Conservation (phyloP, 2,329 filamentous ascomycete genomes). For the Ramichloridium luteum region DNA sequence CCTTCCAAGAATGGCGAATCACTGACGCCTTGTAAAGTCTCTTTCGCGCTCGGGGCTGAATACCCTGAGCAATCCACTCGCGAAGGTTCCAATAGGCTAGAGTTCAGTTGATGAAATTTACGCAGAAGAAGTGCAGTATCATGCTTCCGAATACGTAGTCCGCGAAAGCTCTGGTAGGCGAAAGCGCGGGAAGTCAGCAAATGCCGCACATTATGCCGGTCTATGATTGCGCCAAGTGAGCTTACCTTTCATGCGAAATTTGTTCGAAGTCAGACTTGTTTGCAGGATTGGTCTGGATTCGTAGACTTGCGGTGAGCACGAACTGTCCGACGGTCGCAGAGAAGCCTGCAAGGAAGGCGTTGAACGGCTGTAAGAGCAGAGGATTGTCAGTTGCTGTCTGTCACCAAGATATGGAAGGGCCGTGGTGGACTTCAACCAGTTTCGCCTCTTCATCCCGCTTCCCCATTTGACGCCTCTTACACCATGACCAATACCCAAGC, state of each 20-base stretch:
- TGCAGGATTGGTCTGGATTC: conserved; percentile 80
- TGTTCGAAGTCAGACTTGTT: conserved; percentile 67
- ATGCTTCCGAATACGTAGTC: conserved; percentile 92
- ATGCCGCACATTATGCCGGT: not conserved
- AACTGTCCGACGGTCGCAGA: conserved; percentile 92
- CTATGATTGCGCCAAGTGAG: no score
- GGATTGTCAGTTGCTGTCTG: no score
- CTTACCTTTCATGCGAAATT: conserved; percentile 69
- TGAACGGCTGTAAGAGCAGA: conserved; percentile 64
- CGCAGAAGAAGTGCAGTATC: conserved; percentile 95
- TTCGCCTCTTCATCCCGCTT: no score
- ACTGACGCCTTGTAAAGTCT: no score
- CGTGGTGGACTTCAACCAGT: no score
- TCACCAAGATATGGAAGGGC: no score
- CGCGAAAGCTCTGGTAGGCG: conserved; percentile 64
- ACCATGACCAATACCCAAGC: no score
- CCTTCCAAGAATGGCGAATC: no score
- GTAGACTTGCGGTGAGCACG: conserved; percentile 77
- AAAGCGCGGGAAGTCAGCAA: conserved; percentile 2
- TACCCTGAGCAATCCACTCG: no score
- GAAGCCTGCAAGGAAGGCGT: conserved; percentile 94
- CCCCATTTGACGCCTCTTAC: no score
- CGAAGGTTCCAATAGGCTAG: no score
- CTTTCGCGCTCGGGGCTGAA: no score
- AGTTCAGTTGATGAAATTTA: conserved; percentile 95